Evolutionary conservation across 169 alveolate species (phyloP).

Genomic region (Blepharisma undulans): DNA sequence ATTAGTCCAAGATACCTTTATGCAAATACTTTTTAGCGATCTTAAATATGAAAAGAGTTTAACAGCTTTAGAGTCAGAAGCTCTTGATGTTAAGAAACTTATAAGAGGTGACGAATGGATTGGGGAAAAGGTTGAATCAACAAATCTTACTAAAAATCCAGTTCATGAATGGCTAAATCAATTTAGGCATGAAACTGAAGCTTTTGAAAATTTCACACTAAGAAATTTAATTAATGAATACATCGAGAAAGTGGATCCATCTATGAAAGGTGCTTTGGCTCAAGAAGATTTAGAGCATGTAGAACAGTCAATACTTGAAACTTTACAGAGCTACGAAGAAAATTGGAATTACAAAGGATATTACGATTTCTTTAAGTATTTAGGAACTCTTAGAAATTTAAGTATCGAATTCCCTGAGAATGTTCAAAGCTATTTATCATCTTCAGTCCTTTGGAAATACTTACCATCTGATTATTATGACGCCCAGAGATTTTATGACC

Average conservation of each 20-base stretch:
- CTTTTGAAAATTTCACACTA: background rate
- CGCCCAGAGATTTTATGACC: background rate
- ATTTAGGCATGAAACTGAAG: background rate
- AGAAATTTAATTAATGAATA: background rate
- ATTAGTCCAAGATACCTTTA: background rate
- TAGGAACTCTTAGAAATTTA: background rate
- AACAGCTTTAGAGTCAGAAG: background rate
- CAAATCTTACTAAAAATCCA: background rate
- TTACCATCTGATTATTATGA: background rate
- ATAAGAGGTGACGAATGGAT: slow-evolving; percentile 14
- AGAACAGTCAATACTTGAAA: background rate
- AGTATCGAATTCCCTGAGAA: background rate
- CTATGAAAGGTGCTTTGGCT: slow-evolving; percentile 34
- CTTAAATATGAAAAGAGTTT: background rate
- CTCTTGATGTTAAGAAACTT: background rate
- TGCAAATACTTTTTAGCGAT: background rate
- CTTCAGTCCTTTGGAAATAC: background rate
- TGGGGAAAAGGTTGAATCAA: background rate
- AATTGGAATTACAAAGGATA: background rate
- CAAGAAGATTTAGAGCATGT: background rate
- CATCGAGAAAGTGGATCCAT: slow-evolving; percentile 29
- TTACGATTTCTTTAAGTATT: slow-evolving; percentile 9
- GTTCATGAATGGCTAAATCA: background rate
- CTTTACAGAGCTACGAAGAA: background rate
- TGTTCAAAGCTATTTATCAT: background rate